These are phyloP conservation scores for Bretschneidera sinensis DNA, from an alignment of 345 rosid species.

Conservation along the genomic window DNA sequence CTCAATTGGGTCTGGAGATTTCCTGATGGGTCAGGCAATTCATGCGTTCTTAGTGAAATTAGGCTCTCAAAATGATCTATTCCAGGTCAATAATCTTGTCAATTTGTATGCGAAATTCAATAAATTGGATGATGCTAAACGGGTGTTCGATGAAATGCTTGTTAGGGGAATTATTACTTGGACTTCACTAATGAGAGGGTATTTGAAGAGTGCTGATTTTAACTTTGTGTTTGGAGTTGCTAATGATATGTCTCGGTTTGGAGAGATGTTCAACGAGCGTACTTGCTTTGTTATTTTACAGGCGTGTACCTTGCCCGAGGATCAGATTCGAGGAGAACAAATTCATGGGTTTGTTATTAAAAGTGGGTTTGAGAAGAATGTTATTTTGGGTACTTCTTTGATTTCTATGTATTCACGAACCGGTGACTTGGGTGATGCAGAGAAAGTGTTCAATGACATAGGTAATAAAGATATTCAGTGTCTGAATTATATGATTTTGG, in stretches of 20 bases:
- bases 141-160: conserved; percentile 33
- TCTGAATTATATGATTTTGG: conserved; percentile 35
- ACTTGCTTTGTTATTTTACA: conserved; percentile 32
- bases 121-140: conserved; percentile 19
- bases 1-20: conserved; percentile 20
- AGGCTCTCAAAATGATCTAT: conserved; percentile 7
- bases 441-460: conserved; percentile 18
- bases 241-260: conserved; percentile 16
- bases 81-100: conserved; percentile 27
- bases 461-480: conserved; percentile 26
- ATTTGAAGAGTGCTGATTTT: conserved; percentile 21
- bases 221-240: conserved; percentile 13
- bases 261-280: conserved; percentile 31
- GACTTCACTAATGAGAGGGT: conserved; percentile 35
- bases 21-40: conserved; percentile 23
- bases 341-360: conserved; percentile 27
- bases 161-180: conserved; percentile 26
- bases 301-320: conserved; percentile 23
- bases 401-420: conserved; percentile 25
- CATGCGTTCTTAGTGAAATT: conserved; percentile 26
- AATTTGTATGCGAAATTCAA: conserved; percentile 16
- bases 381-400: conserved; percentile 31
- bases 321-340: conserved; percentile 24
- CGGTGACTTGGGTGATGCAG: conserved; percentile 20
- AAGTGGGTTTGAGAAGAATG: conserved; percentile 30